A percentile compares a stretch with the other conserved stretches of the same genome.
phyloP scores from a whole-genome alignment of 2,329 filamentous ascomycete genomes.

The Fusarium tjaetaba region DNA sequence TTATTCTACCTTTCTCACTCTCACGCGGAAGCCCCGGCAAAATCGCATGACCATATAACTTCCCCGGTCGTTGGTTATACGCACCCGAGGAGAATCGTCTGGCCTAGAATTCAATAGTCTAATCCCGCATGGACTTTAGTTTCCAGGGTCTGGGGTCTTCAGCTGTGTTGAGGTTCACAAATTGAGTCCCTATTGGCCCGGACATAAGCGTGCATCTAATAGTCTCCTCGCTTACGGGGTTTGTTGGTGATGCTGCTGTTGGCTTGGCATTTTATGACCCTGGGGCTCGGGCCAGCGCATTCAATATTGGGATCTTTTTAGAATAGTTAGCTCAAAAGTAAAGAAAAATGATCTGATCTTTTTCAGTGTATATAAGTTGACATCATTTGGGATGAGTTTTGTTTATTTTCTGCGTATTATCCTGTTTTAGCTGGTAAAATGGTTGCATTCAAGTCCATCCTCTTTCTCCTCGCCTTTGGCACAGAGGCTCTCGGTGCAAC shows the following conservation, averaged over 20 bases:
- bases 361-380: neutral
- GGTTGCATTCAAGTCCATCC: neutral
- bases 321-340: neutral
- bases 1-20: neutral
- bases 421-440: neutral
- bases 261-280: neutral
- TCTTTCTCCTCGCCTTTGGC: neutral
- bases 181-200: neutral
- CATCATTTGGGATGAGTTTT: fast-evolving
- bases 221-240: neutral
- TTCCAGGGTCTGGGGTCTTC: neutral
- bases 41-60: too few relatives aligned
- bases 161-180: neutral
- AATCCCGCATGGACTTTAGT: neutral
- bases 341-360: neutral
- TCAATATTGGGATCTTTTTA: neutral
- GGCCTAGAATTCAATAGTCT: neutral
- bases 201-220: neutral
- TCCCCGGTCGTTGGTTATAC: neutral
- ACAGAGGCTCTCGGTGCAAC: neutral
- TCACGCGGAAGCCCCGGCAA: neutral
- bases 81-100: neutral
- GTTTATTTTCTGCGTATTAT: too few relatives aligned
- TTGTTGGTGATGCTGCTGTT: neutral
- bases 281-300: neutral